Base-by-base conservation (phyloP, 1,139 yeast species). In the Saccharomyces hybrid region DNA sequence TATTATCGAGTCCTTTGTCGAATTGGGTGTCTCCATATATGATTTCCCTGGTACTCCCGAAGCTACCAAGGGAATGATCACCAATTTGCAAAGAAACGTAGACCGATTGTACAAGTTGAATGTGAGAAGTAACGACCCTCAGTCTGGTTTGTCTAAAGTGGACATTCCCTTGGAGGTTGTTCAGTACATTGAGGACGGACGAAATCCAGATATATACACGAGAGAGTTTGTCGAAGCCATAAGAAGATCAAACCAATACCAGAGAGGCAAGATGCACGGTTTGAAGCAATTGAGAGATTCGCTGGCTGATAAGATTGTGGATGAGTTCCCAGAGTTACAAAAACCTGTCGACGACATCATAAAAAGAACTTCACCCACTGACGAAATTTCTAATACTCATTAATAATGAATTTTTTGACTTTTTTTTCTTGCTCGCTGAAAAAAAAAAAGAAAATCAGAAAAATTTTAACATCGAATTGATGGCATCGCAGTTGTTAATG, bases 131-230 rank as follows among this genome's bases (percentile, higher is more conserved):
- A 62, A 61, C 41, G 66, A 65, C 47, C 72, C 73, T 13, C 55
- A 60, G 2, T 63, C 70, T 9, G 68, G 67, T 2, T 56, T 77
- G 28, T 66, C 70, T 23, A 68, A 73, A 8, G 70, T 78, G 3
- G 81, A 84, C 1, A 77, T 88, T 1, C 96, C 96, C 0, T 69
- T 85, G 48, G 96, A 88, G 65, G 90, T 88, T 14, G 73, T 88
- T 5, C 83, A 84, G 57, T 87, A 93, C 67, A 88, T 93, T 49
- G 98, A 93, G 67, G 96, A 90, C 64, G 99, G 99, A 1, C 77
- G 99, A 60, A 93, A 93, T 67, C 99, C 99, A 0, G 98, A 93
- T 67, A 91, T 93, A 50, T 93, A 93, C 70, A 90, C 98, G 0
- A 78, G 99, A 67, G 99, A 95, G 71, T 93, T 93, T 72, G 89